Conservation (phyloP, 805 yeast genomes). For the Candida dendrica region DNA sequence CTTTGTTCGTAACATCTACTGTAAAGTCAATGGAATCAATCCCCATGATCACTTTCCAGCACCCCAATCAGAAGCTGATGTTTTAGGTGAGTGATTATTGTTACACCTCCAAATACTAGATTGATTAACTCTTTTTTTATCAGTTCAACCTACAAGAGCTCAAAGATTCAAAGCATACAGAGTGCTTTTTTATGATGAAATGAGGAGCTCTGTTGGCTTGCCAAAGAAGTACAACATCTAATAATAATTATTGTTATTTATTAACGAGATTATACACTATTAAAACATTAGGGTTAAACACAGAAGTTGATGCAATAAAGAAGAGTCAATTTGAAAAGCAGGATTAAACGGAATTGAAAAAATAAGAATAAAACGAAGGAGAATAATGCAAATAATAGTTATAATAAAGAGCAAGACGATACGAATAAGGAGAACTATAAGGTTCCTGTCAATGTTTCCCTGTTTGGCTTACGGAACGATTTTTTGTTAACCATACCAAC, state of each 20-base stretch:
- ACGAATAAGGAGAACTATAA: too few relatives aligned
- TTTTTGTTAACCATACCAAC: conserved; percentile 61
- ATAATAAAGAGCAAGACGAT: too few relatives aligned
- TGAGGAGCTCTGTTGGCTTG: conserved; percentile 47
- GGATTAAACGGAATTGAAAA: too few relatives aligned
- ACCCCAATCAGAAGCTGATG: conserved; percentile 10
- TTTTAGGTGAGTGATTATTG: conserved; percentile 7
- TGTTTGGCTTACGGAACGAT: conserved; percentile 51
- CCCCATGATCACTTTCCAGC: conserved; percentile 31
- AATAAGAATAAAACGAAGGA: not conserved
- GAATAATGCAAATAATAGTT: too few relatives aligned
- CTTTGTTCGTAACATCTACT: conserved; percentile 57
- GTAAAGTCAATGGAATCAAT: conserved; percentile 48
- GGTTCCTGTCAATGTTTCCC: conserved; percentile 27
- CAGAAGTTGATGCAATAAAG: too few relatives aligned
- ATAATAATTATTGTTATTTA: not conserved
- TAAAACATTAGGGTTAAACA: too few relatives aligned
- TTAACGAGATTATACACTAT: not conserved
- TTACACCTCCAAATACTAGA: conserved; percentile 2
- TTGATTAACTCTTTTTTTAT: conserved; percentile 3
- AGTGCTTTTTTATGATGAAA: conserved; percentile 52
- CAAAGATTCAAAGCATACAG: conserved; percentile 60
- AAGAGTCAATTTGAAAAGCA: too few relatives aligned
- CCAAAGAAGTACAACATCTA: conserved; percentile 16
- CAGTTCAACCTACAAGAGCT: conserved; percentile 37